These are phyloP conservation scores for Thraustochytrium sp. DNA, from an alignment of 352 stramenopile genomes.

Conservation along the genomic window DNA sequence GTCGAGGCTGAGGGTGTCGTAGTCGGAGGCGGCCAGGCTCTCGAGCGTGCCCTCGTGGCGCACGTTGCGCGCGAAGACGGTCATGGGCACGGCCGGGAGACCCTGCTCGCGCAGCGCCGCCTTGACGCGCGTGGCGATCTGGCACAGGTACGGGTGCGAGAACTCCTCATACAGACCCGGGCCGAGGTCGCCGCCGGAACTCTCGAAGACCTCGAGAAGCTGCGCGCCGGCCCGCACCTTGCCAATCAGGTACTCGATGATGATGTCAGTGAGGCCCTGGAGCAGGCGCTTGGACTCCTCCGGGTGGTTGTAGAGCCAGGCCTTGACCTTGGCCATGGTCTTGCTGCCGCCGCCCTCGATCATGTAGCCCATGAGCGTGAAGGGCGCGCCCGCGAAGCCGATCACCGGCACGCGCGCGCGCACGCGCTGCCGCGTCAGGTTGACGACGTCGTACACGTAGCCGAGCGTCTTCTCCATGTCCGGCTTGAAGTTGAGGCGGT, in stretches of 20 bases:
- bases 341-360: conserved; percentile 90
- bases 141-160: conserved; percentile 79
- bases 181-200: conserved; percentile 87
- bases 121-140: conserved; percentile 62
- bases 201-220: conserved; percentile 94
- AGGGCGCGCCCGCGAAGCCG: conserved; percentile 92
- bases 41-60: conserved; percentile 41
- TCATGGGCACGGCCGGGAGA: conserved; percentile 56
- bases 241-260: conserved; percentile 89
- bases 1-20: conserved; percentile 88
- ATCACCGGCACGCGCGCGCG: conserved; percentile 89
- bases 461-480: conserved; percentile 82
- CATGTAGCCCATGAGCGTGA: conserved; percentile 98
- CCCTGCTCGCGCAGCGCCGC: conserved; percentile 58
- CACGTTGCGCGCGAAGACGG: conserved; percentile 68
- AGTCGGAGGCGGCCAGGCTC: conserved; percentile 61
- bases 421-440: conserved; percentile 71
- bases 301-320: conserved; percentile 85
- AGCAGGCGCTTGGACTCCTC: conserved; percentile 81
- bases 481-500: conserved; percentile 63
- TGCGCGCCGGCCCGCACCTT: conserved; percentile 87
- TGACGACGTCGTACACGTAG: conserved; percentile 90
- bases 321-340: conserved; percentile 85
- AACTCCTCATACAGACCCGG: conserved; percentile 89
- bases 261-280: conserved; percentile 84